phyloP scores from a whole-genome alignment of 805 yeast species.

The Ogataea pilisensis region DNA sequence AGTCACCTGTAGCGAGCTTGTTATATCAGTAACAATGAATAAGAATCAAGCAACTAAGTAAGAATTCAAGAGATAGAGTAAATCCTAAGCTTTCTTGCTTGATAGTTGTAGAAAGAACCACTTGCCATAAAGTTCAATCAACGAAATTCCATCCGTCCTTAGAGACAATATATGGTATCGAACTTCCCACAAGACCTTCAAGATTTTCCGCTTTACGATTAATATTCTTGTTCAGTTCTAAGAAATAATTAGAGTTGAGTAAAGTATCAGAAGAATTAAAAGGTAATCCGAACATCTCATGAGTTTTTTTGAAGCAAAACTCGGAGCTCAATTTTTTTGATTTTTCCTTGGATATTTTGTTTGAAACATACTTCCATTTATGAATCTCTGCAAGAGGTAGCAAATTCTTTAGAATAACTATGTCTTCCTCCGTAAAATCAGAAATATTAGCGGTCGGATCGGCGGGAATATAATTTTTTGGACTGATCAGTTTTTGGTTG shows the following conservation, averaged over 20 bases:
- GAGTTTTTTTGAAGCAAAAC: conserved; percentile 28
- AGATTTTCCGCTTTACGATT: conserved; percentile 11
- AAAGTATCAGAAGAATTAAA: conserved; percentile 24
- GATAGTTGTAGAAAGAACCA: no score
- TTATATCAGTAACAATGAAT: no score
- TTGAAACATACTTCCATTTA: conserved; percentile 32
- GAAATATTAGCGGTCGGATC: conserved; percentile 22
- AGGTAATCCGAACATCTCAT: conserved; percentile 31
- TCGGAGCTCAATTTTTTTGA: conserved; percentile 31
- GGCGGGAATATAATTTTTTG: conserved; percentile 21
- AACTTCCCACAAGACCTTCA: conserved; percentile 33
- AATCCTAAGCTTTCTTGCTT: no score
- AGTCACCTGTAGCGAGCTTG: no score
- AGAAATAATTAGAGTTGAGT: conserved; percentile 19
- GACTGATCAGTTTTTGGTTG: conserved; percentile 14
- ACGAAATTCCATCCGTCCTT: conserved; percentile 31
- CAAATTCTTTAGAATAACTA: conserved; percentile 23
- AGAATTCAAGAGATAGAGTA: no score
- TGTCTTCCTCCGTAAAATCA: conserved; percentile 29
- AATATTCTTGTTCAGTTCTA: conserved; percentile 10
- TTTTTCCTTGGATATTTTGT: conserved; percentile 26
- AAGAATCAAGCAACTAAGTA: no score
- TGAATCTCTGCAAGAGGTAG: conserved; percentile 31
- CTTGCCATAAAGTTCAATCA: no score
- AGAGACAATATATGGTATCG: conserved; percentile 28